These are phyloP conservation scores for Boletellus ananas DNA, from an alignment of 768 basidiomycete species.

Conservation along the genomic window DNA sequence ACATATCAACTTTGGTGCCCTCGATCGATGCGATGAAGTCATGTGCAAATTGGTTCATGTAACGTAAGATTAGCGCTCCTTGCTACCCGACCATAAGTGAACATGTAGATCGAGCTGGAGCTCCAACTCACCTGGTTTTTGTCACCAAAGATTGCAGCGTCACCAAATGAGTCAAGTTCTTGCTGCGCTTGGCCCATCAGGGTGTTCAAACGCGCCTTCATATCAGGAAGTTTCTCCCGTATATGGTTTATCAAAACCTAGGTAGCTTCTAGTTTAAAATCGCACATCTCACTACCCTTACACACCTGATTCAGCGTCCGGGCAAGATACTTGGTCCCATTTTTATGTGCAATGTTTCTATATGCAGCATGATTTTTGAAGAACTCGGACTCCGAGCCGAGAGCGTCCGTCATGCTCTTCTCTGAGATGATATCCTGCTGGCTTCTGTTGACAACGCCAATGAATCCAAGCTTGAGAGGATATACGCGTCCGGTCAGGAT, in stretches of 20 bases:
- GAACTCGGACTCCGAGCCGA: slow-evolving; percentile 84
- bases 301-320: slow-evolving; percentile 89
- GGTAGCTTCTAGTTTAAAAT: not conserved
- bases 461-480: slow-evolving; percentile 96
- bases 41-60: slow-evolving; percentile 98
- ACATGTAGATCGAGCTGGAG: not conserved
- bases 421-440: slow-evolving; percentile 94
- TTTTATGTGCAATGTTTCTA: slow-evolving; percentile 93
- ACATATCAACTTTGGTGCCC: slow-evolving; percentile 92
- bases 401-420: slow-evolving; percentile 81
- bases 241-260: slow-evolving; percentile 96
- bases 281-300: not conserved
- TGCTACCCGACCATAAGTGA: slow-evolving; percentile 42
- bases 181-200: slow-evolving; percentile 99
- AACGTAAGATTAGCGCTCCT: slow-evolving; percentile 85
- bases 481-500: slow-evolving; percentile 96
- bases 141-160: slow-evolving; percentile 87
- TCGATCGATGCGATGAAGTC: slow-evolving; percentile 98
- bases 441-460: slow-evolving; percentile 95
- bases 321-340: slow-evolving; percentile 93
- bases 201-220: slow-evolving; percentile 98
- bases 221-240: slow-evolving; percentile 96
- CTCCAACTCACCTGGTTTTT: slow-evolving; percentile 61
- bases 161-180: slow-evolving; percentile 95
- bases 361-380: slow-evolving; percentile 89